Base-by-base conservation (phyloP, 306 rosid species). In the Inga oerstediana region DNA sequence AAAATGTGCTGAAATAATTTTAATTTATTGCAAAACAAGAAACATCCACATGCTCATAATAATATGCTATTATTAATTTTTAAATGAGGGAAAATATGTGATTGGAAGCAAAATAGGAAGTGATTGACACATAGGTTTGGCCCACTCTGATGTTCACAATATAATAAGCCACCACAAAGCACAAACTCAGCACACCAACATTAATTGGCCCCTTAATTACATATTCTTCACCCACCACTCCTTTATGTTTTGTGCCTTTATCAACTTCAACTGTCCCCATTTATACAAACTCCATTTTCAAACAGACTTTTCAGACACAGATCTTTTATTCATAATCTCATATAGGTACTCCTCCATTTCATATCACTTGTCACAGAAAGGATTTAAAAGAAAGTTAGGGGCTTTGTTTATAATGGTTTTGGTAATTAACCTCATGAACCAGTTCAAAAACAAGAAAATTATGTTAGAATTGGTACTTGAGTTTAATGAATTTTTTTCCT, bases 111-210 rank as follows among this genome's bases (percentile, higher is more conserved):
- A 59, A 22, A 45, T 30, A 24, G 5, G 56, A n/a, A 27, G 30
- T 39, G 59, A 15, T 4, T 54, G 74, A 66, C 48, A 51, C 48
- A 9, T 13, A 4, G 49, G 76, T 20, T 72, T 44, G 72, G 48
- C 62, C 82, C 15, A 48, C 68, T 67, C 20, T 34, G 75, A 78
- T 78, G 65, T n/a, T 66, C 12, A 78, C 39, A 12, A 78, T 27
- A 27, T 16, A 56, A 6, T 20, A 4, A 20, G n/a, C 15, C 10
- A 14, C 58, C 30, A 27, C 30, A 27, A 27, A 27, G 30, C 13
- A 41, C 3, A 76, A n/a, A 59, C 7, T 70, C 44, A 24, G 8
- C 5, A 3, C 15, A 13, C 4, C 9, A 35, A 37, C 30, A 7
- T 16, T 2, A 58, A 39, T 56, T 13, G 20, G 30, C 34, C 59